Evolutionary conservation across 352 stramenopile species (phyloP).

Genomic region (Phytopythium mirpurense): DNA sequence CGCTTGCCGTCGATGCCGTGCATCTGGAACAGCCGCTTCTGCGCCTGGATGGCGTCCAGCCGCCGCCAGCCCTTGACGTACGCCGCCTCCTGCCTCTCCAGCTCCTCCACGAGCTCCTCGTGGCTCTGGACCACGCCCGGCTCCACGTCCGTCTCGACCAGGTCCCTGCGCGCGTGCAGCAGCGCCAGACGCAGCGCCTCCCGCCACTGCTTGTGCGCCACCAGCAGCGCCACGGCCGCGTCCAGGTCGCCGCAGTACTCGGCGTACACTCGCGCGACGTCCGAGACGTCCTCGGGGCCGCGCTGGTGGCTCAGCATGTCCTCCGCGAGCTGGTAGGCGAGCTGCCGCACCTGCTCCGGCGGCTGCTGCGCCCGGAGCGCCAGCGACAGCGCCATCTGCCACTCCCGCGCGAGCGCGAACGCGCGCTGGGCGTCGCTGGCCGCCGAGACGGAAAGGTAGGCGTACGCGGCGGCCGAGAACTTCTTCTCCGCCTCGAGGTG

Average conservation of each 20-base stretch:
- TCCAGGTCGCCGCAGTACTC: constrained; percentile 72
- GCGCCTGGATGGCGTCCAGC: constrained; percentile 56
- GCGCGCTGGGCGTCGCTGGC: constrained; percentile 38
- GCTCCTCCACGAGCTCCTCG: constrained; percentile 46
- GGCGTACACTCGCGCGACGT: constrained; percentile 53
- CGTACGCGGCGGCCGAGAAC: constrained; percentile 51
- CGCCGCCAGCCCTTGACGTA: constrained; percentile 59
- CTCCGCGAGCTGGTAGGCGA: constrained; percentile 51
- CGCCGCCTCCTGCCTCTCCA: constrained; percentile 28
- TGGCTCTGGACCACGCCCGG: constrained; percentile 36
- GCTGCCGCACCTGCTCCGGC: constrained; percentile 18
- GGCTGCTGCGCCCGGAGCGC: constrained; percentile 25
- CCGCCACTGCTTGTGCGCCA: constrained; percentile 48
- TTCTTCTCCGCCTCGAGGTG: constrained; percentile 32
- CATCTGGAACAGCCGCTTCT: constrained; percentile 74
- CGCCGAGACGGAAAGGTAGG: constrained; percentile 45
- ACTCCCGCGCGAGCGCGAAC: constrained; percentile 50
- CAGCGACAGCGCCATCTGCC: constrained; percentile 55
- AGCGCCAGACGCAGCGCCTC: constrained; percentile 54
- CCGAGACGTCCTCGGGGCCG: constrained; percentile 23
- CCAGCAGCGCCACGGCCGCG: constrained; percentile 64
- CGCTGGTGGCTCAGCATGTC: constrained; percentile 36
- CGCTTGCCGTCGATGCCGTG: constrained; percentile 70
- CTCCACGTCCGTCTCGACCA: constrained; percentile 75
- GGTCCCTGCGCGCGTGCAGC: constrained; percentile 45